Evolutionary conservation across 169 alveolate genomes (phyloP).

Genomic region (Babesia bovis): DNA sequence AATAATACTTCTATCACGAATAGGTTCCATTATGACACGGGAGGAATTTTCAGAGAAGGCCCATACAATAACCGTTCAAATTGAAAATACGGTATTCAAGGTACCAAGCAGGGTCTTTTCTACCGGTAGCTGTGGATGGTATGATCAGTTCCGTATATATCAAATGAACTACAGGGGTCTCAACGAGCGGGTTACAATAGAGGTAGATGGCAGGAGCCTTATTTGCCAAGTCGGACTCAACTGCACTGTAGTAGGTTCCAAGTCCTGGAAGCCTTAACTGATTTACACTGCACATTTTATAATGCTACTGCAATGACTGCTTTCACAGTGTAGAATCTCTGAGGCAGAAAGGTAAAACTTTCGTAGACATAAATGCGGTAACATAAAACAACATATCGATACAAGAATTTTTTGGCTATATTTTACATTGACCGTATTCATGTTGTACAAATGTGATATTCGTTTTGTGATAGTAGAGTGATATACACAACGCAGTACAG

Average conservation of each 20-base stretch:
- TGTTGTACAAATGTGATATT: no score
- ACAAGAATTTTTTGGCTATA: no score
- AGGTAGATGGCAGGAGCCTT: constrained; percentile 68
- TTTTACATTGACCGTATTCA: no score
- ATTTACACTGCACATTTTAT: no score
- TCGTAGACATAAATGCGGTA: no score
- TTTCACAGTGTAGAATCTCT: no score
- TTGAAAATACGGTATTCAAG: constrained; percentile 40
- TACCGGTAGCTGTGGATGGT: constrained; percentile 80
- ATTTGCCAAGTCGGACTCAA: constrained; percentile 76
- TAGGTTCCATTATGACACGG: constrained; percentile 73
- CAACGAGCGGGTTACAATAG: constrained; percentile 61
- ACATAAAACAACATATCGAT: no score
- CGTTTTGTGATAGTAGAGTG: no score
- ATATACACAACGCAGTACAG: no score
- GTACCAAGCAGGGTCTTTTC: constrained; percentile 65
- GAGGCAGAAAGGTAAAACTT: no score
- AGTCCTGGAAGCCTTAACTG: constrained; percentile 21
- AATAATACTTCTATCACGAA: not conserved
- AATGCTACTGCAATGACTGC: no score
- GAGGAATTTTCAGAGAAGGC: constrained; percentile 67
- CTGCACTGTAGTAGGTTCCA: constrained; percentile 66
- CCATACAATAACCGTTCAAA: constrained; percentile 52
- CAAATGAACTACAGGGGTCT: constrained; percentile 53
- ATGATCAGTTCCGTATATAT: not conserved